phyloP scores from a whole-genome alignment of 148 eudicot species.

The Drosera capensis region DNA sequence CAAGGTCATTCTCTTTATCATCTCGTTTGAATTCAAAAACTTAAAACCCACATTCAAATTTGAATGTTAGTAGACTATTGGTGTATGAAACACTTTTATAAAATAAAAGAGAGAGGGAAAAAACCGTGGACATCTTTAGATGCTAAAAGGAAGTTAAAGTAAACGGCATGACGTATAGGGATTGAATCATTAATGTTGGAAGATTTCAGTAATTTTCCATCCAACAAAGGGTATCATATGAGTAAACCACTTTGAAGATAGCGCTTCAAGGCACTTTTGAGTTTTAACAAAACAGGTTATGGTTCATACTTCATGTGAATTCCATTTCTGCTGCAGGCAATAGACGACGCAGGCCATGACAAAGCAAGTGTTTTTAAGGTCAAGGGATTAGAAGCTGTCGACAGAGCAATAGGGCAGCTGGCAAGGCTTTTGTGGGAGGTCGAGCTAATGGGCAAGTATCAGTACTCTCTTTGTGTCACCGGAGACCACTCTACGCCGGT shows the following conservation, averaged over 20 bases:
- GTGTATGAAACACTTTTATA: too few relatives aligned
- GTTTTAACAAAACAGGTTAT: neutral
- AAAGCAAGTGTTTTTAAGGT: slow-evolving; percentile 78
- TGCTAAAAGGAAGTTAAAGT: too few relatives aligned
- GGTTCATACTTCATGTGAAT: neutral
- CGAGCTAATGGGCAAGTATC: slow-evolving; percentile 50
- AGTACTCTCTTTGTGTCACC: slow-evolving; percentile 66
- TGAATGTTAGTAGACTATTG: too few relatives aligned
- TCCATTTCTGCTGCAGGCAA: slow-evolving; percentile 34
- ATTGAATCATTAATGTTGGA: too few relatives aligned
- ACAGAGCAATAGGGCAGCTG: slow-evolving; percentile 65
- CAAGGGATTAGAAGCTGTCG: slow-evolving; percentile 83
- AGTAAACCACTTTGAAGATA: too few relatives aligned
- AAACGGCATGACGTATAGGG: too few relatives aligned
- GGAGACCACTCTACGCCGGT: slow-evolving; percentile 98
- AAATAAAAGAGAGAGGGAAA: too few relatives aligned
- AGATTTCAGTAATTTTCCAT: too few relatives aligned
- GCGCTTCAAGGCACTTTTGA: neutral
- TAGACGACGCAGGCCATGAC: slow-evolving; percentile 97
- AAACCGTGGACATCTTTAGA: too few relatives aligned
- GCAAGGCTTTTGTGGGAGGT: slow-evolving; percentile 84
- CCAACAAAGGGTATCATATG: too few relatives aligned
- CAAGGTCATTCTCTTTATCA: slow-evolving; percentile 32
- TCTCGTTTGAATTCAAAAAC: neutral
- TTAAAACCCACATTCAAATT: too few relatives aligned